Evolutionary conservation across 2,329 filamentous ascomycete species (phyloP).

Genomic region (Beauveria varroae): DNA sequence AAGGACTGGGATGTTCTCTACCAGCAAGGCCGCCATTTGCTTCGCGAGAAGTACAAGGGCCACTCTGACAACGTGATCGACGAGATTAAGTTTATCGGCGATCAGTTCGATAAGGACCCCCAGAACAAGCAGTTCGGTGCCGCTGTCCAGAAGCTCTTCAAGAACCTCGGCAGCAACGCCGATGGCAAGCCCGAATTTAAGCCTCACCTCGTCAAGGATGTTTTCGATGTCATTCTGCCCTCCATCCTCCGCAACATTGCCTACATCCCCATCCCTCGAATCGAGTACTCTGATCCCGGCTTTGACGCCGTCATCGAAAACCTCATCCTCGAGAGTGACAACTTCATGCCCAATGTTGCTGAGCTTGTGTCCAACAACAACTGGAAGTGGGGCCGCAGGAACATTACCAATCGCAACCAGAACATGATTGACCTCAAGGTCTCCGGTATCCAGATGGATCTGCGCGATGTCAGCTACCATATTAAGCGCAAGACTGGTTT

Average conservation of each 20-base stretch:
- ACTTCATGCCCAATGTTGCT: constrained; percentile 86
- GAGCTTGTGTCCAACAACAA: constrained; percentile 91
- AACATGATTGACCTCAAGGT: constrained; percentile 79
- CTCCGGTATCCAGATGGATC: constrained; percentile 85
- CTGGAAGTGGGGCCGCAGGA: constrained; percentile 91
- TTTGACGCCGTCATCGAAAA: constrained; percentile 91
- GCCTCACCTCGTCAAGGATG: constrained; percentile 81
- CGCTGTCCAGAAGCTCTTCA: constrained; percentile 77
- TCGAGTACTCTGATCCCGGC: constrained; percentile 80
- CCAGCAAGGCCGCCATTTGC: constrained; percentile 76
- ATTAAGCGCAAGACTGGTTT: constrained; percentile 93
- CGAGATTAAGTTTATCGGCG: constrained; percentile 80
- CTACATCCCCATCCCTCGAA: constrained; percentile 88
- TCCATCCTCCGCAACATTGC: constrained; percentile 73
- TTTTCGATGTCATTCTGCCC: constrained; percentile 81
- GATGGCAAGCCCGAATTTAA: constrained; percentile 85
- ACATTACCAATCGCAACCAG: constrained; percentile 69
- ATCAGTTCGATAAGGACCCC: constrained; percentile 83
- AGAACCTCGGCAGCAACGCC: constrained; percentile 76
- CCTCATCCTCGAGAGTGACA: constrained; percentile 89
- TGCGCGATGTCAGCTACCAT: constrained; percentile 87
- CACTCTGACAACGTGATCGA: constrained; percentile 84
- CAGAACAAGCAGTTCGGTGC: constrained; percentile 76
- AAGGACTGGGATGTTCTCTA: constrained; percentile 78
- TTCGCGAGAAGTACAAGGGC: constrained; percentile 78